These are phyloP conservation scores for Yarrowia osloensis DNA, from an alignment of 805 yeast genomes.

Conservation along the genomic window DNA sequence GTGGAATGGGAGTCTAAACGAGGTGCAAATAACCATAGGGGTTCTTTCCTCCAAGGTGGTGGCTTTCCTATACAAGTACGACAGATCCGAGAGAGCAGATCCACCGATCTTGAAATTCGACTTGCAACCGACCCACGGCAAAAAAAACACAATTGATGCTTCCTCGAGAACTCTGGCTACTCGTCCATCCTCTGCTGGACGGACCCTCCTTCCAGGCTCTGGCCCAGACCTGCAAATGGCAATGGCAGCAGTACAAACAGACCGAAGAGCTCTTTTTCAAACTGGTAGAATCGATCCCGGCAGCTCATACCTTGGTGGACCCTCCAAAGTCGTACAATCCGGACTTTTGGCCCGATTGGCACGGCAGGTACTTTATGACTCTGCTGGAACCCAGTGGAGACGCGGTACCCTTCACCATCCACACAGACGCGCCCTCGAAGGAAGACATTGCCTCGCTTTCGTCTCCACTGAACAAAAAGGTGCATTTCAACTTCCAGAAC, in stretches of 20 bases:
- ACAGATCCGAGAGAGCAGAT: not conserved
- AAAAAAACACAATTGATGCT: not conserved
- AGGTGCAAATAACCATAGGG: not conserved
- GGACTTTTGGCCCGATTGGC: not conserved
- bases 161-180: conserved; percentile 1
- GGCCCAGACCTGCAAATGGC: conserved; percentile 3
- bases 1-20: not conserved
- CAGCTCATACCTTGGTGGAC: not conserved
- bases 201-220: not conserved
- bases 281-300: not conserved
- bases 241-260: not conserved
- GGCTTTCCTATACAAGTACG: not conserved
- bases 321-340: not conserved
- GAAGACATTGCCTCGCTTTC: not conserved
- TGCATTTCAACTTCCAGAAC: conserved; percentile 22
- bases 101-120: too few species aligned
- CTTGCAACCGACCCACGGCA: too few species aligned
- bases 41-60: not conserved
- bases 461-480: not conserved
- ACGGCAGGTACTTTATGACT: not conserved
- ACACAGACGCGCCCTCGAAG: not conserved
- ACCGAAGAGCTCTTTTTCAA: not conserved
- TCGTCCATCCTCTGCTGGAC: not conserved
- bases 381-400: not conserved
- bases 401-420: not conserved